Evolutionary conservation across 129 eudicot genomes (phyloP).

Genomic region (Centaurea solstitialis): DNA sequence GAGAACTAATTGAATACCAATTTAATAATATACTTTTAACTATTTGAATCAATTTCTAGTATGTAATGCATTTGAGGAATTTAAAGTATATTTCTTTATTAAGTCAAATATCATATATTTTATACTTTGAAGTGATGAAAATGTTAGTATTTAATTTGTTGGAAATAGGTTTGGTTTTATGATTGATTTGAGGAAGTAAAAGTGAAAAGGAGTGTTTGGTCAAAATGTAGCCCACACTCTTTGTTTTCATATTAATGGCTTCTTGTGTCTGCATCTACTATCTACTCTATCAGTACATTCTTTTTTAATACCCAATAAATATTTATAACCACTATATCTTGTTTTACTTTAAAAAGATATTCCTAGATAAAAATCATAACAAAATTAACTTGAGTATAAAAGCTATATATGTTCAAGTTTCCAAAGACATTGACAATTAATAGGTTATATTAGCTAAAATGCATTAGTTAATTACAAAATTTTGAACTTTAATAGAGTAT

Average conservation of each 20-base stretch:
- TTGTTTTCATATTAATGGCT: slow-evolving; percentile 42
- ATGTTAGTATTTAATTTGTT: slow-evolving; percentile 20
- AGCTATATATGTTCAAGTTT: not conserved
- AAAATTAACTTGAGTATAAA: not conserved
- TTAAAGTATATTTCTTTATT: not conserved
- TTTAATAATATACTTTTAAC: too few relatives aligned
- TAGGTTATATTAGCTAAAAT: not conserved
- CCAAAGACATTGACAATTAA: not conserved
- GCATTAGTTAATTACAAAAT: not conserved
- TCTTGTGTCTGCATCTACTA: slow-evolving; percentile 28
- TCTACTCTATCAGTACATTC: not conserved
- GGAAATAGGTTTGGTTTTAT: slow-evolving; percentile 34
- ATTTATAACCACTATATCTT: not conserved
- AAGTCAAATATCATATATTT: not conserved
- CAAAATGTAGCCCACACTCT: slow-evolving; percentile 38
- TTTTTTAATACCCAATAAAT: not conserved
- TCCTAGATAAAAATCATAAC: not conserved
- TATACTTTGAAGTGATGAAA: not conserved
- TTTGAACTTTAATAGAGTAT: too few relatives aligned
- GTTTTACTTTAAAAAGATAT: not conserved
- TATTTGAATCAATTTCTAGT: not conserved
- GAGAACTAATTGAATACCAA: too few relatives aligned
- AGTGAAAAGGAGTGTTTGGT: slow-evolving; percentile 32
- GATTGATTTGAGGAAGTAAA: slow-evolving; percentile 34
- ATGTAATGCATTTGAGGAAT: not conserved